Evolutionary conservation across 257 asterid genomes (phyloP).

Genomic region (Scutellaria barbata): DNA sequence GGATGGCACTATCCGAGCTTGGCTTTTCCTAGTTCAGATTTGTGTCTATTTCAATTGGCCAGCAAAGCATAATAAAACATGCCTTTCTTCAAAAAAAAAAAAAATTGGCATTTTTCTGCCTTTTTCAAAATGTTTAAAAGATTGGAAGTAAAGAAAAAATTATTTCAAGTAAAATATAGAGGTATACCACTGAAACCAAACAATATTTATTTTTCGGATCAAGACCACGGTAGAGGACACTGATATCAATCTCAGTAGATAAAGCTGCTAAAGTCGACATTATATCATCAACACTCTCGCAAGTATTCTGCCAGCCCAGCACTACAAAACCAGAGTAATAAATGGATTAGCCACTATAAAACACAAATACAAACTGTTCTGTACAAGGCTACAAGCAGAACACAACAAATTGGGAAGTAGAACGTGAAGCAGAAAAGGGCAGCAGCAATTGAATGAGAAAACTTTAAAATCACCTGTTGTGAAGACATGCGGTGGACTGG

Average conservation of each 20-base stretch:
- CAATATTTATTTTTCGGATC: constrained; percentile 73
- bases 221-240: constrained; percentile 89
- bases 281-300: constrained; percentile 82
- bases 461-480: constrained; percentile 58
- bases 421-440: constrained; percentile 3
- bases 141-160: neutral
- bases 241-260: constrained; percentile 82
- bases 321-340: constrained; percentile 54
- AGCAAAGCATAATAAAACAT: too few species aligned
- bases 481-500: constrained; percentile 84
- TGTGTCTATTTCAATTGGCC: too few species aligned
- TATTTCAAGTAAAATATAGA: constrained; percentile 23
- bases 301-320: constrained; percentile 93
- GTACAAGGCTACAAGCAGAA: neutral
- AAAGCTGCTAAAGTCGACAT: constrained; percentile 73
- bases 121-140: neutral
- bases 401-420: neutral
- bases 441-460: constrained; percentile 8
- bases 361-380: neutral
- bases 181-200: constrained; percentile 91
- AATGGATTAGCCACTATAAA: constrained; percentile 22
- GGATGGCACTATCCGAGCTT: neutral
- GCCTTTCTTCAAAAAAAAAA: too few species aligned
- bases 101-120: too few species aligned
- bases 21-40: neutral